Evolutionary conservation across 2,329 filamentous ascomycete species (phyloP), one percentile per base, ranked within the genome.

Genomic region (Fusarium sp.): DNA sequence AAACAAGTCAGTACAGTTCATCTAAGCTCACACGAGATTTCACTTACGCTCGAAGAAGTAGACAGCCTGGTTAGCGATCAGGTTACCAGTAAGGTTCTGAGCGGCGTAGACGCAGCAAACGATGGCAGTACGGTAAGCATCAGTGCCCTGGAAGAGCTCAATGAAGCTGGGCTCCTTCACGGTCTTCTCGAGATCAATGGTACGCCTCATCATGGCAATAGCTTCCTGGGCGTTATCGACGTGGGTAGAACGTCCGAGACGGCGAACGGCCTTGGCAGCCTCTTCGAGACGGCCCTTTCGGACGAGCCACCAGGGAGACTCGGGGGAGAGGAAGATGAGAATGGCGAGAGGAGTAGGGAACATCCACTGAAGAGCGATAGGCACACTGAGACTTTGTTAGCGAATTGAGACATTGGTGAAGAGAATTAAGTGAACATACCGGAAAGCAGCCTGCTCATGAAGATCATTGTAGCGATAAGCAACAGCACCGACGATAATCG

Each of bases 1-100:
- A 30, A 12, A 38, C 23, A 38, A 10, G 12, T 76, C 38, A 76
- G 68, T 4, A 46, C 4, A 28, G 40, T 11, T 4, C 46, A 46
- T 60, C 28, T 16, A 5, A 56, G 0, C 12, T 16, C 12, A 10
- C 0, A 23, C 2, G 12, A 21, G 25, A 3, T 0, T 32, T 6
- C 16, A 79, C 76, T 72, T 49, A 79, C 78, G 80, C 67, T 85
- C 78, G 57, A 90, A 90, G 81, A 90, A 90, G 79, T 87, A 90
- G 54, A 88, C 87, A 9, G 88, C 88, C 77, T 90, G 88, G 78
- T 90, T 90, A 76, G 88, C 88, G 71, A 90, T 90, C 46, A 90
- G 77, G 77, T 90, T 90, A 77, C 89, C 88, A 3, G 88, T 87
- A 53, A 90, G 81, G 76, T 90, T 90, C 80, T 90, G 88, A 25